phyloP scores from a whole-genome alignment of 2,329 filamentous ascomycete genomes.

The Macroventuria anomochaeta region DNA sequence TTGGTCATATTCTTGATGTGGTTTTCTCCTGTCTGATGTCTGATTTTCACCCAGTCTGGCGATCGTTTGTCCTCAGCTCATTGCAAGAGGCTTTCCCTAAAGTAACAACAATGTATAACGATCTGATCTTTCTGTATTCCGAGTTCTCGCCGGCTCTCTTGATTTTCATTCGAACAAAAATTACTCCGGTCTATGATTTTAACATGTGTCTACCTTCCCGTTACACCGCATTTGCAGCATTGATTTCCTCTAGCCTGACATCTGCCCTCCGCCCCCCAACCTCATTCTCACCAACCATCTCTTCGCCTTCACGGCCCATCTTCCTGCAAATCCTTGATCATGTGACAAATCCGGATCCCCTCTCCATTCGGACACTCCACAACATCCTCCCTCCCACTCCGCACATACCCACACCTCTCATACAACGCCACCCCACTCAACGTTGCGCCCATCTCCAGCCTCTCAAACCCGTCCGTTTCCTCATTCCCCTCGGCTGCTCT shows the following conservation, averaged over 20 bases:
- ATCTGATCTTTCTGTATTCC: not conserved
- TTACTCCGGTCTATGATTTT: too few species aligned
- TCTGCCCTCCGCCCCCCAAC: not conserved
- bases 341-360: constrained; percentile 42
- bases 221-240: too few species aligned
- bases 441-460: constrained; percentile 47
- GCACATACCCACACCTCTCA: constrained; percentile 44
- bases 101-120: not conserved
- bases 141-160: too few species aligned
- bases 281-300: not conserved
- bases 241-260: too few species aligned
- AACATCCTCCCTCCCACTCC: constrained; percentile 43
- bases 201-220: too few species aligned
- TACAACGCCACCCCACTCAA: constrained; percentile 44
- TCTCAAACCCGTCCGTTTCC: constrained; percentile 31
- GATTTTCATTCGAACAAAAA: too few species aligned
- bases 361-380: constrained; percentile 45
- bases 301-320: not conserved
- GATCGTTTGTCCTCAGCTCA: not conserved
- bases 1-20: not conserved
- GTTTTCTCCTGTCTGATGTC: not conserved
- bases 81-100: not conserved
- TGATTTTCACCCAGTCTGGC: not conserved
- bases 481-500: constrained; percentile 26
- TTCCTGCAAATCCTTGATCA: constrained; percentile 38